Evolutionary conservation across 768 basidiomycete species (phyloP).

Genomic region (Suillus subalutaceus): DNA sequence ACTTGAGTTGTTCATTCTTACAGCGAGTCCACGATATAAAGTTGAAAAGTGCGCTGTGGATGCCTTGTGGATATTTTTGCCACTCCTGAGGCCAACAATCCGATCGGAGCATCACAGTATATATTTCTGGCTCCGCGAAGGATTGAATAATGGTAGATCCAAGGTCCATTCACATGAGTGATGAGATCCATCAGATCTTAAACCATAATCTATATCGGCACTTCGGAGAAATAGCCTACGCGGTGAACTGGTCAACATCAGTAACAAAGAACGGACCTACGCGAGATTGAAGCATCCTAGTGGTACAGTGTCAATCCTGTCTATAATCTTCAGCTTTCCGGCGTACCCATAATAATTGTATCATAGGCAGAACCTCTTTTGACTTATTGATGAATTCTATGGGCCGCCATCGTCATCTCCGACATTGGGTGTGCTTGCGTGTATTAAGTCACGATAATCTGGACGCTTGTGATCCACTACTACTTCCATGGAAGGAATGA

Average conservation of each 20-base stretch:
- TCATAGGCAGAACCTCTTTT: too few species aligned
- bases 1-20: neutral
- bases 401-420: too few species aligned
- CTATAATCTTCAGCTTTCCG: too few species aligned
- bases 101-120: neutral
- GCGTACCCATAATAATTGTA: too few species aligned
- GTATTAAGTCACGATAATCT: too few species aligned
- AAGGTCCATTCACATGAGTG: neutral
- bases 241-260: neutral
- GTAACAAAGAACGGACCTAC: neutral
- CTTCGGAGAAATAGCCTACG: neutral
- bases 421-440: too few species aligned
- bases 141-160: neutral
- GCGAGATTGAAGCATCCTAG: too few species aligned
- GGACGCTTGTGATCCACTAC: too few species aligned
- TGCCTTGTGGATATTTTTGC: neutral
- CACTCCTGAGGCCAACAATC: neutral
- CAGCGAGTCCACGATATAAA: neutral
- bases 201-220: neutral
- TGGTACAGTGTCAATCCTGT: too few species aligned
- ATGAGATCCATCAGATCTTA: too few species aligned
- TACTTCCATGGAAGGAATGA: neutral
- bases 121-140: neutral
- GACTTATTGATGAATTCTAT: too few species aligned
- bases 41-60: neutral